A percentile compares a stretch with the other conserved stretches of the same genome.
phyloP scores from a whole-genome alignment of 2,329 filamentous ascomycete genomes.

The Ceratocystis variospora region DNA sequence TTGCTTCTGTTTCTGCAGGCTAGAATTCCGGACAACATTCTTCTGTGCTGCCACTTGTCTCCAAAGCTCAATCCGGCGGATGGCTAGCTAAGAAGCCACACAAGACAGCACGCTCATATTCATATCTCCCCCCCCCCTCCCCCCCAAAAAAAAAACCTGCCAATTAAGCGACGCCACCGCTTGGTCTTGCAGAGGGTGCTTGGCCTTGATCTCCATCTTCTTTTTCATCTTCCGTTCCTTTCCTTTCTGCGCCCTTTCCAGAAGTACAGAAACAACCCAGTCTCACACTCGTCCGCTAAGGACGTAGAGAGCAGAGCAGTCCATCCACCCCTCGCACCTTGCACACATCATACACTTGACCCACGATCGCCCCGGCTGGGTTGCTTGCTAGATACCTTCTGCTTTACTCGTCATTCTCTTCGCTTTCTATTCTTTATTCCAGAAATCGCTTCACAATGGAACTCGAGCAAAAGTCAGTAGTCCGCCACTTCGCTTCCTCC shows the following conservation, averaged over 20 bases:
- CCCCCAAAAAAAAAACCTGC: neutral
- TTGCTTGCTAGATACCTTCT: neutral
- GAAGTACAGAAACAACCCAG: no score
- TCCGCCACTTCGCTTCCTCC: neutral
- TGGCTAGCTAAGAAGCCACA: neutral
- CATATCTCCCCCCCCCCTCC: neutral
- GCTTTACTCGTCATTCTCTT: neutral
- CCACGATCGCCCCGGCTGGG: no score
- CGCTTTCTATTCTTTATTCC: no score
- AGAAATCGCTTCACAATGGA: constrained; percentile 8
- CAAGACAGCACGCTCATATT: neutral
- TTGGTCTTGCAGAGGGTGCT: no score
- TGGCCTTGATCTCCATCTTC: no score
- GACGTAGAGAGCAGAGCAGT: no score
- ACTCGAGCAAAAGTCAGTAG: constrained; percentile 19
- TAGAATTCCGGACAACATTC: neutral
- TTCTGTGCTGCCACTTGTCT: constrained; percentile 5
- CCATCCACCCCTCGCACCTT: no score
- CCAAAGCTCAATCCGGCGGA: neutral
- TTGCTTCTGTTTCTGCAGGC: neutral
- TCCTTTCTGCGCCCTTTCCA: no score
- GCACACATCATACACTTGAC: no score
- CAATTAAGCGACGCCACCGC: no score
- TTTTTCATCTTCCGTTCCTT: no score
- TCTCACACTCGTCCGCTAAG: no score